Conservation (phyloP, 2,329 filamentous ascomycete species). For the Herpotrichia juniperi region DNA sequence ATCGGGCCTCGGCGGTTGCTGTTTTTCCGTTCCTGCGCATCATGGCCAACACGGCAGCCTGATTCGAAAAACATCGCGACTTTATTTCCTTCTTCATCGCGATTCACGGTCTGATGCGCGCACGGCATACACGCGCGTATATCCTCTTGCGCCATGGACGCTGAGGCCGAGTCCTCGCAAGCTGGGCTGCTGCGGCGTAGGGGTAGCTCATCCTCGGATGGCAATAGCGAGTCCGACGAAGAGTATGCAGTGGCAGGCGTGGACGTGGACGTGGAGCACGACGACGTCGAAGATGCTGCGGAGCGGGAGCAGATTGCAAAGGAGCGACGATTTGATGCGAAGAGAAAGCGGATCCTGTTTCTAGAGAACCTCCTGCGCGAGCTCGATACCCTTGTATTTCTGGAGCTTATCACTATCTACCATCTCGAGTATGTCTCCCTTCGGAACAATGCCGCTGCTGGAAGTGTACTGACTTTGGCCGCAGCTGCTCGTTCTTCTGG, state of each 20-base stretch:
- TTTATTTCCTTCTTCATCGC: neutral
- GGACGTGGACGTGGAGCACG: neutral
- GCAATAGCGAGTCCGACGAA: conserved; percentile 19
- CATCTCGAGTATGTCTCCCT: conserved; percentile 63
- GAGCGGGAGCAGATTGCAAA: conserved; percentile 25
- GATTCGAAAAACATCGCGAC: neutral
- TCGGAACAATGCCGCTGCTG: neutral
- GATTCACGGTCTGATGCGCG: conserved; percentile 29
- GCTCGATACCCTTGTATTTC: conserved; percentile 65
- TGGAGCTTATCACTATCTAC: conserved; percentile 66
- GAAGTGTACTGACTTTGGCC: conserved; percentile 15
- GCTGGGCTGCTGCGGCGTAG: conserved; percentile 23
- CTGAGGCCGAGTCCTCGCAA: conserved; percentile 46
- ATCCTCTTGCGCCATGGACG: conserved; percentile 43
- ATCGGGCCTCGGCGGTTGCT: conserved; percentile 24
- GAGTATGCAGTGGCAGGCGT: conserved; percentile 5
- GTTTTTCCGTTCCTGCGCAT: conserved; percentile 35
- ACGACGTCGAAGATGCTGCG: conserved; percentile 20
- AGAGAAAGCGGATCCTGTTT: conserved; percentile 42
- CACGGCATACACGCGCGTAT: conserved; percentile 12
- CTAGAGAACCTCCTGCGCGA: conserved; percentile 63
- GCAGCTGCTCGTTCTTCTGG: conserved; percentile 64
- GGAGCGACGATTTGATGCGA: conserved; percentile 39
- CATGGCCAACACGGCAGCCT: conserved; percentile 6
- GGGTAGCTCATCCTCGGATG: conserved; percentile 19